Conservation (phyloP, 352 stramenopile genomes). For the Pseudoperonospora humuli region DNA sequence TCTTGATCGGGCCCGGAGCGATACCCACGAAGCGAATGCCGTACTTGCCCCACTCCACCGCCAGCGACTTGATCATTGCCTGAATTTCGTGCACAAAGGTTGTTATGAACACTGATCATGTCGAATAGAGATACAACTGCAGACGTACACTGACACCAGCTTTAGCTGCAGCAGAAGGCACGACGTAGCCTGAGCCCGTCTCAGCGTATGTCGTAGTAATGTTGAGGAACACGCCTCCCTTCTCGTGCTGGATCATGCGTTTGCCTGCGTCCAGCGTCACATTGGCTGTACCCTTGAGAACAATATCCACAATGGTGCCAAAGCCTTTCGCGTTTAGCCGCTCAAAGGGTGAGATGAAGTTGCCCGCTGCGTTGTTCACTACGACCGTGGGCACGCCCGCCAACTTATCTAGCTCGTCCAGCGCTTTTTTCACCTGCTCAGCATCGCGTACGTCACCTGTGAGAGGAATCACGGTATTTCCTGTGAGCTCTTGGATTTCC, state of each 20-base stretch:
- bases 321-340: constrained; percentile 91
- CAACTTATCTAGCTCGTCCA: constrained; percentile 65
- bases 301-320: constrained; percentile 95
- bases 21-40: constrained; percentile 94
- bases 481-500: constrained; percentile 62
- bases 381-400: constrained; percentile 70
- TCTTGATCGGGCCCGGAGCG: constrained; percentile 93
- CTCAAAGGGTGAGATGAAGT: constrained; percentile 92
- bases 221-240: constrained; percentile 90
- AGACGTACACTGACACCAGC: constrained; percentile 81
- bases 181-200: constrained; percentile 91
- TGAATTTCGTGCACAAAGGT: constrained; percentile 32
- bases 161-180: constrained; percentile 93
- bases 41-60: constrained; percentile 94
- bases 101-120: constrained; percentile 11
- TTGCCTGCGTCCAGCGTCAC: constrained; percentile 76
- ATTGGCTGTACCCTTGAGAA: constrained; percentile 80
- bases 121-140: not conserved
- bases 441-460: constrained; percentile 86
- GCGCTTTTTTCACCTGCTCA: constrained; percentile 77
- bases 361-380: constrained; percentile 87
- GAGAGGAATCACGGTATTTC: constrained; percentile 56
- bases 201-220: constrained; percentile 95
- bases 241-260: constrained; percentile 67
- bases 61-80: constrained; percentile 92